Conservation (phyloP, 441 rosid genomes). For the Adansonia gregorii region DNA sequence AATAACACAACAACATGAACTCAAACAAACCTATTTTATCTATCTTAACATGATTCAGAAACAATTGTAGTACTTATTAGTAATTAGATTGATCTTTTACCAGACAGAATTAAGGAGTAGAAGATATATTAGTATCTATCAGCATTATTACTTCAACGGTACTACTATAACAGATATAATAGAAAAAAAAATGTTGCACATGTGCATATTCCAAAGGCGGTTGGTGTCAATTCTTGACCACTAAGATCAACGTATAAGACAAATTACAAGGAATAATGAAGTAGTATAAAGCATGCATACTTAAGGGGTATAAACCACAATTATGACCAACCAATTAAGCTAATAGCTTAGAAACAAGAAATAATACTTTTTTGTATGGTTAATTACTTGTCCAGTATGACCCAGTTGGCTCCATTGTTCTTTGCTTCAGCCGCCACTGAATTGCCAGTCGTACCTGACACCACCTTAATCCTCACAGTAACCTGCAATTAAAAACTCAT, state of each 20-base stretch:
- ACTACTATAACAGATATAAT: neutral
- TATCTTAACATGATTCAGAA: neutral
- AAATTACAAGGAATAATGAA: neutral
- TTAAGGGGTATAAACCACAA: neutral
- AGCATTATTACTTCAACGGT: neutral
- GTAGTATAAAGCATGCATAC: conserved; percentile 11
- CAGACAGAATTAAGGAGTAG: neutral
- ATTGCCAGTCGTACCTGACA: conserved; percentile 48
- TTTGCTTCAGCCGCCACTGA: conserved; percentile 67
- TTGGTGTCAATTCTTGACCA: neutral
- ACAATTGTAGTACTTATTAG: neutral
- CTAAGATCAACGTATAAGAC: conserved; percentile 14
- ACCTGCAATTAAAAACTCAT: conserved; percentile 47
- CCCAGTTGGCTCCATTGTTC: conserved; percentile 66
- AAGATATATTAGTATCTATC: neutral
- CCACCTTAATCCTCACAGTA: conserved; percentile 69
- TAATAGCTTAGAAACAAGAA: conserved; percentile 53
- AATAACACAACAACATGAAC: neutral
- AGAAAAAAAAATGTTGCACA: neutral
- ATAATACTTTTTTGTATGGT: conserved; percentile 55
- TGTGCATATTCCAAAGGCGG: neutral
- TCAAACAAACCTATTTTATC: neutral
- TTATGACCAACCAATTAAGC: conserved; percentile 34
- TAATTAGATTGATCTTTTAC: neutral
- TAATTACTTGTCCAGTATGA: conserved; percentile 83